A percentile compares a stretch with the other conserved stretches of the same genome.
Conservation (phyloP, 495 filamentous ascomycete genomes). For the Glonium stellatum region DNA sequence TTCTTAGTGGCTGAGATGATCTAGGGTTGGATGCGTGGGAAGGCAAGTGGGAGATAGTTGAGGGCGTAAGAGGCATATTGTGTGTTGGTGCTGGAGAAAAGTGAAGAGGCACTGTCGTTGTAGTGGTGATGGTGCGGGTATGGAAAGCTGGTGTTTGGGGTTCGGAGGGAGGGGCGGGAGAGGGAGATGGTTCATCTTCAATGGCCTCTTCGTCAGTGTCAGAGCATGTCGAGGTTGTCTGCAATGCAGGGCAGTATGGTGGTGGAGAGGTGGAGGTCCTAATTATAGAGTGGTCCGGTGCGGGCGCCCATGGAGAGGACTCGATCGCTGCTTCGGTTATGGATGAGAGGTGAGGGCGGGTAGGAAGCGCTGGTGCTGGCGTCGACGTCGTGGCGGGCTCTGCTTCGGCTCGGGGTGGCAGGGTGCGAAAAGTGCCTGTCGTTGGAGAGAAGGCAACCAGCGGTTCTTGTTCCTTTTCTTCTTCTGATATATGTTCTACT, state of each 20-base stretch:
- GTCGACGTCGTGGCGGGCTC: conserved; percentile 1
- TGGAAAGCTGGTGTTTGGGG: conserved; percentile 22
- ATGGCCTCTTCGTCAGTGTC: conserved; percentile 20
- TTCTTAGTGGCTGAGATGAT: conserved; percentile 11
- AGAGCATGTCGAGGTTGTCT: neutral
- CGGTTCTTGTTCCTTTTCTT: conserved; percentile 8
- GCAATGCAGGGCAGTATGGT: neutral
- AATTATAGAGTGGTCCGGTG: conserved; percentile 20
- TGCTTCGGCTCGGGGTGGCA: conserved; percentile 16
- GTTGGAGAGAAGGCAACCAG: conserved; percentile 29
- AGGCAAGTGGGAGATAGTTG: conserved; percentile 21
- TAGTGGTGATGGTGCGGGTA: conserved; percentile 37
- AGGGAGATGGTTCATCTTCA: neutral
- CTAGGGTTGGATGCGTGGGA: conserved; percentile 10
- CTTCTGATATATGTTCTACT: neutral
- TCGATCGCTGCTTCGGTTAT: conserved; percentile 11
- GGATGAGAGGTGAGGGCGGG: conserved; percentile 5
- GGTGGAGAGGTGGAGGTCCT: conserved; percentile 14
- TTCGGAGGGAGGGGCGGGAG: conserved; percentile 1
- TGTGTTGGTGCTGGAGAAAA: conserved; percentile 34
- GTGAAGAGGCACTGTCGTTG: conserved; percentile 38
- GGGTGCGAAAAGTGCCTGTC: conserved; percentile 28
- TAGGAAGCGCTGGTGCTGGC: conserved; percentile 10
- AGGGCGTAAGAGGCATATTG: conserved; percentile 17
- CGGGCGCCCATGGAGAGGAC: conserved; percentile 24